Conservation (phyloP, 148 eudicot species). For the Amaranthus palmeri region DNA sequence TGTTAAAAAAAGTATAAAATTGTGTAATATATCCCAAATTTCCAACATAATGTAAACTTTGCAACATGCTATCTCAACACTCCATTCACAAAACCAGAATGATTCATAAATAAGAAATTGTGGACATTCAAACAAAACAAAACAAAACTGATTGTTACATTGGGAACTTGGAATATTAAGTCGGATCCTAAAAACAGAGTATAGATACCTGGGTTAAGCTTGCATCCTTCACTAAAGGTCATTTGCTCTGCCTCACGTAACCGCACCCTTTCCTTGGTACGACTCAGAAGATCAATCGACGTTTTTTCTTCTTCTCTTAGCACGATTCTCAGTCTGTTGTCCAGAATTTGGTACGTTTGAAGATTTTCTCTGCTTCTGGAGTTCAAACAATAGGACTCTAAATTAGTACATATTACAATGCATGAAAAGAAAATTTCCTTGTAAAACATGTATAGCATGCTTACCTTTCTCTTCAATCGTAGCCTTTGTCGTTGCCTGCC, state of each 20-base stretch:
- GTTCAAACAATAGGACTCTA: conserved; percentile 4
- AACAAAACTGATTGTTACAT: background rate
- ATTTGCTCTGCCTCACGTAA: background rate
- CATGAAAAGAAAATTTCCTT: background rate
- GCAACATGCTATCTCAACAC: too few relatives aligned
- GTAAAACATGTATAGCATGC: background rate
- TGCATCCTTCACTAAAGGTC: background rate
- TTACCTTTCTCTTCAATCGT: conserved; percentile 57
- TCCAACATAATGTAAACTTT: too few relatives aligned
- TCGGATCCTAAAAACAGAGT: background rate
- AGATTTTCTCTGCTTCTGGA: conserved; percentile 34
- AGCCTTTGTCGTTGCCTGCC: conserved; percentile 69
- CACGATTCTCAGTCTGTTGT: conserved; percentile 35
- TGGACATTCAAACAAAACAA: background rate
- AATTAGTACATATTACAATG: background rate
- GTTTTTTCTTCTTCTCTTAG: conserved; percentile 59
- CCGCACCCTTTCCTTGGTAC: background rate
- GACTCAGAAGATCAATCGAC: conserved; percentile 9
- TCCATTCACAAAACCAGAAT: background rate
- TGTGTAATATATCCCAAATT: too few relatives aligned
- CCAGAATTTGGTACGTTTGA: conserved; percentile 16
- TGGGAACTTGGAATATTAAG: too few relatives aligned
- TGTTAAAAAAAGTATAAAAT: too few relatives aligned
- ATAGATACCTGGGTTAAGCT: background rate
- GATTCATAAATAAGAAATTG: background rate